Percentiles rank a stretch among this genome's conserved stretches.
Evolutionary conservation across 1,284 basidiomycete genomes (phyloP).

Genomic region (Leccinum griseonigrum): DNA sequence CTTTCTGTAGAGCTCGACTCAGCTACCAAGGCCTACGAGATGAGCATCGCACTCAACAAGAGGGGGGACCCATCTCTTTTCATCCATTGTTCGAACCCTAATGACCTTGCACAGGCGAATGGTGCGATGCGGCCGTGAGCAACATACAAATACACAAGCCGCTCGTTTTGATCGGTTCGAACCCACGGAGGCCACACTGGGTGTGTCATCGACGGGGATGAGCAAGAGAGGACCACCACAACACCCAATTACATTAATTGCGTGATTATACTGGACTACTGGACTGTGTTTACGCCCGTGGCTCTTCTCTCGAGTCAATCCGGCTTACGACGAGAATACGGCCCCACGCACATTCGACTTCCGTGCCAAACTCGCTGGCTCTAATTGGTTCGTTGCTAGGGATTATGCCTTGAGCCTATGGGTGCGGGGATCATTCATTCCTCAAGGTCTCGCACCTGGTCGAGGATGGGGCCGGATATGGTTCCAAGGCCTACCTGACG

Average conservation of each 20-base stretch:
- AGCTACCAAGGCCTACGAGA: slow-evolving; percentile 13
- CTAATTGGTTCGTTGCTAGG: slow-evolving; percentile 18
- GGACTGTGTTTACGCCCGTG: slow-evolving; percentile 29
- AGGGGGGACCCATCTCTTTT: too few relatives aligned
- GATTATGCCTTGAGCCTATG: slow-evolving; percentile 25
- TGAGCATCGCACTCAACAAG: too few relatives aligned
- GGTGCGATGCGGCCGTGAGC: slow-evolving; percentile 27
- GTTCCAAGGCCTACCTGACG: slow-evolving; percentile 26
- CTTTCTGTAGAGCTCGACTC: slow-evolving; percentile 23
- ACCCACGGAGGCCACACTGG: slow-evolving; percentile 21
- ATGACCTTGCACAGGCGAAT: slow-evolving; percentile 17
- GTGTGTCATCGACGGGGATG: slow-evolving; percentile 24
- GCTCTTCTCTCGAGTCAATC: slow-evolving; percentile 26
- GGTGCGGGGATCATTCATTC: slow-evolving; percentile 26
- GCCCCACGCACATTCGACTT: slow-evolving; percentile 15
- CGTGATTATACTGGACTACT: slow-evolving; percentile 14
- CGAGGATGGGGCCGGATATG: slow-evolving; percentile 25
- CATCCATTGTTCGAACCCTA: too few relatives aligned
- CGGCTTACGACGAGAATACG: slow-evolving; percentile 20
- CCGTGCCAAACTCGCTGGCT: slow-evolving; percentile 19
- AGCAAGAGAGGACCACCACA: slow-evolving; percentile 28
- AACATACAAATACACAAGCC: slow-evolving; percentile 28
- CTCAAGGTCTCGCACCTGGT: slow-evolving; percentile 29
- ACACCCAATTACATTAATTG: slow-evolving; percentile 22
- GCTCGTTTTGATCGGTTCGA: slow-evolving; percentile 20